Conservation (phyloP, 2,329 filamentous ascomycete species). For the Penicillium rolfsii region DNA sequence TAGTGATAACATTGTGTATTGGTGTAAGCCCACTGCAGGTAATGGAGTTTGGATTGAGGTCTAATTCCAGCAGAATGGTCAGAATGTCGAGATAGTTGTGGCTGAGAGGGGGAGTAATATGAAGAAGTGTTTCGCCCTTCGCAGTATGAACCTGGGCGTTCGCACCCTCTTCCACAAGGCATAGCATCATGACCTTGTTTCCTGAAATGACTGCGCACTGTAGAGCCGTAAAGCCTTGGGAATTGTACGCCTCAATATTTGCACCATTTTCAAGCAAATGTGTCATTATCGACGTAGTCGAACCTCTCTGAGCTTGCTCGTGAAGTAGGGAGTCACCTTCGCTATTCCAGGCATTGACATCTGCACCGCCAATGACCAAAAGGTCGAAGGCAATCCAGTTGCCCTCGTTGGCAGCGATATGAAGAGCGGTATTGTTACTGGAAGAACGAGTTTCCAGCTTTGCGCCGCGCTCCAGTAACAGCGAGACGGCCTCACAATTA, state of each 20-base stretch:
- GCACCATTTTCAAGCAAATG: conserved; percentile 33
- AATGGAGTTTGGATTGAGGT: conserved; percentile 23
- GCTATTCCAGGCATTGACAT: conserved; percentile 37
- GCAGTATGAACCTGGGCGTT: conserved; percentile 32
- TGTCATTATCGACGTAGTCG: conserved; percentile 22
- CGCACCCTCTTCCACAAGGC: conserved; percentile 31
- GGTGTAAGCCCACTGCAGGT: conserved; percentile 20
- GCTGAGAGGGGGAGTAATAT: conserved; percentile 32
- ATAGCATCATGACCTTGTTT: conserved; percentile 34
- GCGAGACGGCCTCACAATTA: conserved; percentile 36
- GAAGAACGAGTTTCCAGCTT: conserved; percentile 30
- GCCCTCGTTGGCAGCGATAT: conserved; percentile 28
- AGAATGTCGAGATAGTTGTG: conserved; percentile 35
- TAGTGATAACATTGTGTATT: conserved; percentile 30
- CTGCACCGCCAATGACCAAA: conserved; percentile 34
- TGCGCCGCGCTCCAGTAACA: conserved; percentile 33
- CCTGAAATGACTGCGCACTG: conserved; percentile 35
- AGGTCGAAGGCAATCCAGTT: conserved; percentile 39
- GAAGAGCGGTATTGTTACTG: conserved; percentile 32
- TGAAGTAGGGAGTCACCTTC: conserved; percentile 37
- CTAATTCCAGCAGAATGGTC: conserved; percentile 16
- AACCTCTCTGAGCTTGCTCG: conserved; percentile 25
- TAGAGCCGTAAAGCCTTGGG: conserved; percentile 35
- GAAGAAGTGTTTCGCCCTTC: conserved; percentile 35
- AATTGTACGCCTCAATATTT: conserved; percentile 34